Evolutionary conservation across 148 eudicot species (phyloP).

Genomic region (Tetragonia tetragonoides): DNA sequence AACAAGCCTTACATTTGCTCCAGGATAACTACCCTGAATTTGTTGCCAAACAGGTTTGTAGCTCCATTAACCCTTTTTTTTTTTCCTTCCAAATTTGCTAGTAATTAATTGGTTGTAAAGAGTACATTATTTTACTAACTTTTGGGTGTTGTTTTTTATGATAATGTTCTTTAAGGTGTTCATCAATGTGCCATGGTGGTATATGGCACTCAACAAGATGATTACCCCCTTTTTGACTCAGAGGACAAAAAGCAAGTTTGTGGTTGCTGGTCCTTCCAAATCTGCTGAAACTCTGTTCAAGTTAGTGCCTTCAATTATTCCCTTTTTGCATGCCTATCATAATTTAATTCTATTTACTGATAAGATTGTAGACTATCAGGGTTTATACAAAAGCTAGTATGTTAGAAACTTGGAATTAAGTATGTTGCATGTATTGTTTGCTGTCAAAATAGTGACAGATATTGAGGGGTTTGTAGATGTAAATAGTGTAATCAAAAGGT

Average conservation of each 20-base stretch:
- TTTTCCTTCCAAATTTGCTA: no score
- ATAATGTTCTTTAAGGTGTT: constrained; percentile 30
- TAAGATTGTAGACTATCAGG: no score
- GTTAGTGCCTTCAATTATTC: constrained; percentile 19
- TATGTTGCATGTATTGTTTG: no score
- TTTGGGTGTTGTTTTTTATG: neutral
- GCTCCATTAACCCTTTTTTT: no score
- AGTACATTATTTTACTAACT: neutral
- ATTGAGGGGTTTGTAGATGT: no score
- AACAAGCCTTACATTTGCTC: constrained; percentile 39
- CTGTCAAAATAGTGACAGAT: no score
- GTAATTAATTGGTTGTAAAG: no score
- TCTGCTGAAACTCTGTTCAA: constrained; percentile 48
- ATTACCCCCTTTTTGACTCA: constrained; percentile 49
- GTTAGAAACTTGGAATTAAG: no score
- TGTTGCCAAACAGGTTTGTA: constrained; percentile 48
- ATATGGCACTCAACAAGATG: constrained; percentile 44
- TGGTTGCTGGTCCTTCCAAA: constrained; percentile 47
- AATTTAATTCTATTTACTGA: neutral
- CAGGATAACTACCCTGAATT: constrained; percentile 64
- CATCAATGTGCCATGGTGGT: constrained; percentile 66
- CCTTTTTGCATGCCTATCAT: neutral
- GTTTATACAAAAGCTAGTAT: no score
- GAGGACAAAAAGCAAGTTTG: constrained; percentile 54
- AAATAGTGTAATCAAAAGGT: no score